These are phyloP conservation scores for Pseudogymnoascus sp. DNA, from an alignment of 2,329 filamentous ascomycete genomes.

Conservation along the genomic window DNA sequence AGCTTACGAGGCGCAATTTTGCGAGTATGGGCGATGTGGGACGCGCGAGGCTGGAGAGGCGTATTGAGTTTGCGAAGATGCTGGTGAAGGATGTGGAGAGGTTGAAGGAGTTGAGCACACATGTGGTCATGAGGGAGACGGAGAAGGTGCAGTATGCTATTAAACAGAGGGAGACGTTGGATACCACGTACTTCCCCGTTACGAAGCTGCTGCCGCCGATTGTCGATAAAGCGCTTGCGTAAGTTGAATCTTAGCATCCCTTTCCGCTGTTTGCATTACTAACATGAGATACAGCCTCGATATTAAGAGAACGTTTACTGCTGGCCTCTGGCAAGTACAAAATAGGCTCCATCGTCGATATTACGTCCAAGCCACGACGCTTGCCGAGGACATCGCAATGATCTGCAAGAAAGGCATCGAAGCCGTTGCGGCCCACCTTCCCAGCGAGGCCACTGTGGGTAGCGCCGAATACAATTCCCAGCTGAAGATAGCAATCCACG, in stretches of 20 bases:
- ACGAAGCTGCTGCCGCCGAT: slow-evolving; percentile 69
- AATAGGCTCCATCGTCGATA: slow-evolving; percentile 45
- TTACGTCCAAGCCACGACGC: slow-evolving; percentile 52
- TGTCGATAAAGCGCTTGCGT: slow-evolving; percentile 74
- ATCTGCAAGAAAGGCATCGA: slow-evolving; percentile 46
- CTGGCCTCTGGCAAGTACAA: slow-evolving; percentile 45
- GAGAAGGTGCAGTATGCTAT: slow-evolving; percentile 71
- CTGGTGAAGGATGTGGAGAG: slow-evolving; percentile 71
- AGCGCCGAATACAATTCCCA: slow-evolving; percentile 30
- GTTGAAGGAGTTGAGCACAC: slow-evolving; percentile 62
- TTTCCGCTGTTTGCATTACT: slow-evolving; percentile 29
- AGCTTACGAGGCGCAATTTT: slow-evolving; percentile 91
- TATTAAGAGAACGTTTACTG: slow-evolving; percentile 50
- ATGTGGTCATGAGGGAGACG: slow-evolving; percentile 68
- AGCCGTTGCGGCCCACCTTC: slow-evolving; percentile 16
- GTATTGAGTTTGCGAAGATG: slow-evolving; percentile 80
- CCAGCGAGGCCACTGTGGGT: slow-evolving; percentile 21
- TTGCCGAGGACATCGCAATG: slow-evolving; percentile 51
- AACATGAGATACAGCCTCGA: slow-evolving; percentile 49
- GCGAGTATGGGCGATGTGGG: slow-evolving; percentile 88
- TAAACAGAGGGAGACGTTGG: slow-evolving; percentile 71
- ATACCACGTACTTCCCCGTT: slow-evolving; percentile 88
- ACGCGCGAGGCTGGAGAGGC: slow-evolving; percentile 66
- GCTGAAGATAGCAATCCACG: slow-evolving; percentile 39
- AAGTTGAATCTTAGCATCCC: slow-evolving; percentile 38